Percentiles rank a stretch among this genome's conserved stretches.
Conservation (phyloP, 2,329 filamentous ascomycete species). For the Fusarium sp. region DNA sequence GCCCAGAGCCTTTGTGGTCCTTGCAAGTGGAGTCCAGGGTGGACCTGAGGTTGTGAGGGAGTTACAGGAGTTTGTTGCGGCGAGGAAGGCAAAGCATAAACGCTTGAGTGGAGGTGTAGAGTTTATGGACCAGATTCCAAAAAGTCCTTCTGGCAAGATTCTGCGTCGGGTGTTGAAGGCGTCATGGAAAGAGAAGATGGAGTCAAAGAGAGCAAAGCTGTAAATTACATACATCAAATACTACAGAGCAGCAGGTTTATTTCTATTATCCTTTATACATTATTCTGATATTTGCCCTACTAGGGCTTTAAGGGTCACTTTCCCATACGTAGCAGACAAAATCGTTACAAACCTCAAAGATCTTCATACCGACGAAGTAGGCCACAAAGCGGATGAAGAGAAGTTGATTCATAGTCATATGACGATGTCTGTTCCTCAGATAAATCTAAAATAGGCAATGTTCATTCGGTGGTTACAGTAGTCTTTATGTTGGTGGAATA, state of each 20-base stretch:
- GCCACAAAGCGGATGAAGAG: too few species aligned
- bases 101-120: not conserved
- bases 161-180: not conserved
- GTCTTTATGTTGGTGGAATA: accelerated
- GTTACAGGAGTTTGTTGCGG: not conserved
- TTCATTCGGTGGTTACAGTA: accelerated
- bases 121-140: not conserved
- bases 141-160: not conserved
- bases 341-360: accelerated
- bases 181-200: not conserved
- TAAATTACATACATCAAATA: not conserved
- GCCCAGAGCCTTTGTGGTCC: not conserved
- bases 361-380: accelerated
- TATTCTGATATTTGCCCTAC: accelerated
- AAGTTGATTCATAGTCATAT: not conserved
- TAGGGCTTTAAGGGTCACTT: accelerated
- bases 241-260: accelerated
- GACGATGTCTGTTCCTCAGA: not conserved
- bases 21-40: accelerated
- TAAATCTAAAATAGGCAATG: too few species aligned
- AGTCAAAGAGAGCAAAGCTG: not conserved
- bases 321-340: accelerated
- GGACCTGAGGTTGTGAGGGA: not conserved
- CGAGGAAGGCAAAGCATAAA: not conserved
- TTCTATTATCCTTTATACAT: accelerated